A percentile compares a stretch with the other conserved stretches of the same genome.
Evolutionary conservation across 108 stramenopile species (phyloP).

Genomic region (Discostella stelligeroides): DNA sequence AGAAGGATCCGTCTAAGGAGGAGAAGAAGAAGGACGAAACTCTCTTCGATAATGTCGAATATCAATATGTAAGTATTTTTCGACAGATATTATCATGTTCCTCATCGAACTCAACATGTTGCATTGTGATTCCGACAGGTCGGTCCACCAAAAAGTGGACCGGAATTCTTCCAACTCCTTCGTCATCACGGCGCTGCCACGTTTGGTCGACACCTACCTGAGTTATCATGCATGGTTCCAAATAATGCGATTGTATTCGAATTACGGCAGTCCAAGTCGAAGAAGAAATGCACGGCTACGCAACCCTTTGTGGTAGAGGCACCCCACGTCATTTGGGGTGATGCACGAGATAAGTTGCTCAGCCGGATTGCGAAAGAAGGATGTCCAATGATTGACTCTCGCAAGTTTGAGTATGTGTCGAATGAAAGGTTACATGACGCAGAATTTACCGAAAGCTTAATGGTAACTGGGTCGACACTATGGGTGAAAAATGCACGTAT

Average conservation of each 20-base stretch:
- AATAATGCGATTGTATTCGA: constrained; percentile 42
- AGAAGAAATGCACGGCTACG: constrained; percentile 19
- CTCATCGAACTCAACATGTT: not conserved
- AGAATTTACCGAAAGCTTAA: constrained; percentile 38
- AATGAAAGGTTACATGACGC: constrained; percentile 39
- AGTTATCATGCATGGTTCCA: constrained; percentile 50
- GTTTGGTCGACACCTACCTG: constrained; percentile 47
- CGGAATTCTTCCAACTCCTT: constrained; percentile 39
- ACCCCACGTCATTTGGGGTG: constrained; percentile 49
- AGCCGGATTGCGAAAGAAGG: constrained; percentile 41
- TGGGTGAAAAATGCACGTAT: constrained; percentile 45
- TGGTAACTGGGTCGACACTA: constrained; percentile 41
- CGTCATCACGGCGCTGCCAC: constrained; percentile 44
- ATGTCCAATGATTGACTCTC: constrained; percentile 40
- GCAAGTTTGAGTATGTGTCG: constrained; percentile 46
- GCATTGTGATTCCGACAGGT: not conserved
- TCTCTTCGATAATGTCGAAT: constrained; percentile 42
- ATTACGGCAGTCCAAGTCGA: constrained; percentile 17
- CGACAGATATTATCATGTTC: not conserved
- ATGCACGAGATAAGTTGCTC: constrained; percentile 38
- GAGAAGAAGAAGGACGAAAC: constrained; percentile 20
- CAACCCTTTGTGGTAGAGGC: constrained; percentile 50
- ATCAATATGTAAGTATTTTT: constrained; percentile 25
- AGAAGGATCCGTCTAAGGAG: not conserved
- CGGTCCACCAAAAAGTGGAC: constrained; percentile 25